Evolutionary conservation across 2,329 filamentous ascomycete genomes (phyloP), one percentile per base, ranked within the genome.

Genomic region (Aschersonia sp.): DNA sequence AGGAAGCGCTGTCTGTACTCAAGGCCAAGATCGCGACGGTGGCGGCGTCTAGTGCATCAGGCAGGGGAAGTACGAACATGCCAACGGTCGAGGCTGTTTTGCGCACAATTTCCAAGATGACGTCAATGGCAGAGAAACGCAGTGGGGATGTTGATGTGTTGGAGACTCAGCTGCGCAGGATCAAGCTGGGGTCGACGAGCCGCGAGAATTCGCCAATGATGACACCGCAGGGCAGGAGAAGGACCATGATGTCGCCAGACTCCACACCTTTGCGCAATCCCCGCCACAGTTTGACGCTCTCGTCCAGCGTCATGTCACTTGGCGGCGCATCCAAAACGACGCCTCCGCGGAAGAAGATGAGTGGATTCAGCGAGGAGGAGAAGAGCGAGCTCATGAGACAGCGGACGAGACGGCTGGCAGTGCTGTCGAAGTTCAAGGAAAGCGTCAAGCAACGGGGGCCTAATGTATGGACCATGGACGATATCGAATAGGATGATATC

Each of bases 41-140:
- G 6, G 67, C 76, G 1, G 71, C 73, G 6, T 74, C 72, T 14
- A 69, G 68, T 45, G 61, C 68, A 3, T 67, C 68, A 42, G 74
- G 69, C 54, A 73, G 65, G 49, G 64, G 65, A 5, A 62, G 58
- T 29, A 58, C 64, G 9, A 71, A 73, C 46, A 76, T 82, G 5
- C 92, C 92, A 0, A 96, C 89, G 0, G 86, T 96, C 8, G 92
- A 96, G 56, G 87, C 87, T 0, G 86, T 98, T 22, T 83, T 89
- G 55, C 86, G 85, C 50, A 98, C 92, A 1, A 94, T 98, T 54
- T 72, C 73, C 49, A 95, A 92, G 60, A 89, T 98, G 84, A 96
- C 89, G 35, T 77, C 72, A 50, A 90, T 96, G 83, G 85, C 85
- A 0, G 87, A 97, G 70, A 87, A 87, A 67, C 85, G 87, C 60